Evolutionary conservation across 768 basidiomycete species (phyloP), one percentile per base, ranked within the genome.

Genomic region (Russula lepida): DNA sequence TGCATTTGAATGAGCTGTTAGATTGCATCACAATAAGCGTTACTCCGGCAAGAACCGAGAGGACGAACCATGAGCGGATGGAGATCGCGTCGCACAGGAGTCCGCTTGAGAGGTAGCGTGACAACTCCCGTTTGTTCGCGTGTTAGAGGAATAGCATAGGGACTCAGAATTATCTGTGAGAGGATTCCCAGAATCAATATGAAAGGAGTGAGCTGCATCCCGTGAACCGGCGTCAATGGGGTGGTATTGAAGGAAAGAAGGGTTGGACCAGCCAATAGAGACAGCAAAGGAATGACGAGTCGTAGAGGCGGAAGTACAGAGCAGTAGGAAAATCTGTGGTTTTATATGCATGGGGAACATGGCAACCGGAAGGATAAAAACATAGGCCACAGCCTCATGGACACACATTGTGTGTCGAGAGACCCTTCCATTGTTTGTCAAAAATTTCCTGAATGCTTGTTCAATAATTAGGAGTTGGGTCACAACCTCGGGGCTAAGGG

Each of bases 201-300:
- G 66, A 86, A 77, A 44, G 79, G 66, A 48, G 74, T 74, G 69
- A 86, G 74, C 65, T 81, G 80, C 86, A 89, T 88, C 65, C 68
- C 72, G 64, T 67, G 61, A 51, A 41, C 37, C 62, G 94, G 94
- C 91, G 93, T 95, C 76, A 70, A 87, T 69, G 75, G 92, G 19
- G 82, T 95, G 52, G 59, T 77, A 61, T 53, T 84, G 62, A 12
- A 27, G 49, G 50, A 33, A 37, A 4, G 6, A 9, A 27, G 27
- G 41, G 35, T n/a, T 58, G 62, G 57, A 63, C 62, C 57, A 49
- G 57, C 57, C 56, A 58, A 13, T 25, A 25, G 37, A 25, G n/a
- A 46, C 7, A 54, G 48, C 13, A 51, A 56, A 64, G 39, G 54
- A 58, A 33, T 32, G 35, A 17, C 15, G 23, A 27, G 4, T 54